Base-by-base conservation (phyloP, 768 basidiomycete species). In the Rhizopogon vinicolor region DNA sequence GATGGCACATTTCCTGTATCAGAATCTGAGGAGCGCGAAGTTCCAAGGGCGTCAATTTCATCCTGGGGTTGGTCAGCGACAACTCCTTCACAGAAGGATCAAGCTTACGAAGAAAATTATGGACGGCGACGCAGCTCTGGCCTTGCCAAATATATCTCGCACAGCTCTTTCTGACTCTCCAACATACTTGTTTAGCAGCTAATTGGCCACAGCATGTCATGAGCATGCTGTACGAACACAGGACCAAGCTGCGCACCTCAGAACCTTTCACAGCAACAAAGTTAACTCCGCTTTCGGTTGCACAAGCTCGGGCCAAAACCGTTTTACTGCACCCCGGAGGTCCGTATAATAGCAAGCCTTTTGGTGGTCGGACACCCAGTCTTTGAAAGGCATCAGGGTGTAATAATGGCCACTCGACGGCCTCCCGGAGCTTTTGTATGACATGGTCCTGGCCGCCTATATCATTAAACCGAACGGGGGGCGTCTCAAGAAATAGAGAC, bases 241-340 rank as follows among this genome's bases (percentile, higher is more conserved):
- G 41, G 41, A 44, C 6, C n/a, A 52, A 33, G 7, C 13, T 35
- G 61, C 81, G 60, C 60, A 91, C 96, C 82, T 99, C 97, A 1
- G 97, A 94, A 0, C 97, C 97, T 70, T 97, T 97, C 33, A 99
- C 92, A 22, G 96, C 93, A 41, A 99, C 81, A 68, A 98, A 98
- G 68, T 98, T 98, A 55, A 98, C 83, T 3, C 93, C 94, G 62
- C 91, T 91, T 70, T 97, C 95, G 29, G 85, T 90, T 14, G 95
- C 95, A 67, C 93, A 86, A 3, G 96, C 95, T 55, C 92, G 84
- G 2, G 91, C 96, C 14, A 93, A 82, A 41, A 98, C 77, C 2
- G 96, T 98, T 73, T 98, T 98, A 63, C 92, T 93, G 64, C 95
- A 97, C n/a, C 95, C 95, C 4, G 95, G 96, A 3, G 95, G 95